A percentile compares a stretch with the other conserved stretches of the same genome.
phyloP scores from a whole-genome alignment of 768 basidiomycete genomes.

The Termitomyces sp. region DNA sequence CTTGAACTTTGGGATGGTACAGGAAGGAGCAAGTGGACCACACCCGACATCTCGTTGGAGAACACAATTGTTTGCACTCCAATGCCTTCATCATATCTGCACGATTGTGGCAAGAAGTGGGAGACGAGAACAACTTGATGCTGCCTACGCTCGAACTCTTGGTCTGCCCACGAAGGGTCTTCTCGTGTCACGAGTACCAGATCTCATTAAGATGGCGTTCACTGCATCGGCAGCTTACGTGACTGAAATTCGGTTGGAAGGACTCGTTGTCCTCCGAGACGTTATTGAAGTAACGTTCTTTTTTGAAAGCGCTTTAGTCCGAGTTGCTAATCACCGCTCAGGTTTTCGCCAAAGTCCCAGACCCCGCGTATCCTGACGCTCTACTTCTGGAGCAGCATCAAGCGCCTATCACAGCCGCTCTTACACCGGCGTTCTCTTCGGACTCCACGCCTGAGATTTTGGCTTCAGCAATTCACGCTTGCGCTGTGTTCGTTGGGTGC shows the following conservation, averaged over 20 bases:
- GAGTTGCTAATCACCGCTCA: constrained; percentile 23
- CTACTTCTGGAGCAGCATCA: constrained; percentile 95
- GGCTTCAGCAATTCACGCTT: constrained; percentile 87
- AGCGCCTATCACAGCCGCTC: constrained; percentile 94
- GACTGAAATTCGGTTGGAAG: constrained; percentile 90
- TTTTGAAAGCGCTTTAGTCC: background rate
- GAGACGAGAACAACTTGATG: constrained; percentile 79
- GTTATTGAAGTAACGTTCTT: constrained; percentile 70
- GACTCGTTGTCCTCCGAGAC: constrained; percentile 82
- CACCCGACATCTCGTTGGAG: constrained; percentile 83
- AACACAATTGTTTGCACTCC: constrained; percentile 91
- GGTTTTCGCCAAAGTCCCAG: constrained; percentile 83
- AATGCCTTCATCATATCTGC: constrained; percentile 89
- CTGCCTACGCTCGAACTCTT: constrained; percentile 56
- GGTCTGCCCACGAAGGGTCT: constrained; percentile 57
- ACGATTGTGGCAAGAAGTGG: constrained; percentile 67
- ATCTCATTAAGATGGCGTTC: constrained; percentile 97
- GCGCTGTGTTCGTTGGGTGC: constrained; percentile 92
- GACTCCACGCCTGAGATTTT: constrained; percentile 96
- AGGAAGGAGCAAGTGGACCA: constrained; percentile 32
- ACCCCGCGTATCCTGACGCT: constrained; percentile 89
- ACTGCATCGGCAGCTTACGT: constrained; percentile 96
- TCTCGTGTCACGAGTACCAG: constrained; percentile 80
- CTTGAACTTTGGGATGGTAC: constrained; percentile 56
- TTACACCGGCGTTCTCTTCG: constrained; percentile 93